Percentiles rank a stretch among this genome's conserved stretches.
Evolutionary conservation across 805 yeast genomes (phyloP).

Genomic region (Lachancea dasiensis): DNA sequence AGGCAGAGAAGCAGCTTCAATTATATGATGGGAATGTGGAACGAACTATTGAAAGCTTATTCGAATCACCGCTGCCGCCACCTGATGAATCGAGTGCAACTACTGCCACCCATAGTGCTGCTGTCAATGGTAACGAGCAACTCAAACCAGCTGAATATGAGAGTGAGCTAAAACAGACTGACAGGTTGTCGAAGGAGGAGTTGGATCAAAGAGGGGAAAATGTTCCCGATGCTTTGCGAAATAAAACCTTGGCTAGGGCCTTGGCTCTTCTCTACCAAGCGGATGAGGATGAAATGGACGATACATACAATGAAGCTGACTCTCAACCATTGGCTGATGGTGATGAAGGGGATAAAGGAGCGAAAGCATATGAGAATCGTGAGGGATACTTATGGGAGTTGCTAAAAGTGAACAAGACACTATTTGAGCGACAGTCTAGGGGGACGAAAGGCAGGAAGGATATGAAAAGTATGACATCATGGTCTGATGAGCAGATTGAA

Average conservation of each 20-base stretch:
- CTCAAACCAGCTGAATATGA: conserved; percentile 1
- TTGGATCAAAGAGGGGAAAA: conserved; percentile 11
- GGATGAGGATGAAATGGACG: conserved; percentile 85
- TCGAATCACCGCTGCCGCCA: conserved; percentile 51
- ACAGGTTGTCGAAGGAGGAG: conserved; percentile 10
- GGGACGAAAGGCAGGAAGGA: conserved; percentile 45
- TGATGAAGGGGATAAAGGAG: conserved; percentile 9
- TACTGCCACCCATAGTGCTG: too few species aligned
- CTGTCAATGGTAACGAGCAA: too few species aligned
- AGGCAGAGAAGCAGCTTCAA: conserved; percentile 44
- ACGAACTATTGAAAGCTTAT: conserved; percentile 46
- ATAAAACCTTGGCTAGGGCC: conserved; percentile 55
- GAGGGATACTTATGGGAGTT: conserved; percentile 55
- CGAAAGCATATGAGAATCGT: conserved; percentile 33
- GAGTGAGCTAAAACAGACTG: conserved; percentile 3
- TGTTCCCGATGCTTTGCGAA: conserved; percentile 45
- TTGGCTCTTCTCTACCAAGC: conserved; percentile 58
- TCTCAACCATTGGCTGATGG: conserved; percentile 19
- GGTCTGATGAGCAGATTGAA: conserved; percentile 90
- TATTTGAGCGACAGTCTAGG: conserved; percentile 46
- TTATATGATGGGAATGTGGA: conserved; percentile 50
- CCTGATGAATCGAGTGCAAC: conserved; percentile 14
- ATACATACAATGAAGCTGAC: conserved; percentile 56
- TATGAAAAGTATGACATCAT: conserved; percentile 47
- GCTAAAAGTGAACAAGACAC: conserved; percentile 44